phyloP scores from a whole-genome alignment of 768 basidiomycete species.

The Termitomyces sp. region DNA sequence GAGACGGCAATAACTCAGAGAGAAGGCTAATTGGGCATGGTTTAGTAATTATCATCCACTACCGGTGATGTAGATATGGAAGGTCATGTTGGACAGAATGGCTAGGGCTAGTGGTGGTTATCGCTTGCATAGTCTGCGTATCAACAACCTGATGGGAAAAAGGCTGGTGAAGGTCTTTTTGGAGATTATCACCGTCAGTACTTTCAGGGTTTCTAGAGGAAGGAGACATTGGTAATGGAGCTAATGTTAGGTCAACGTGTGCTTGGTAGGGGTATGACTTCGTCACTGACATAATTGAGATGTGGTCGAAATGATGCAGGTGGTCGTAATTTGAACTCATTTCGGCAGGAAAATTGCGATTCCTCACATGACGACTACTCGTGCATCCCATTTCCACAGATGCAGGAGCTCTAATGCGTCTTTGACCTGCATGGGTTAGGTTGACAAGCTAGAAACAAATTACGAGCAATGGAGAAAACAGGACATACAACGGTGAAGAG shows the following conservation, averaged over 20 bases:
- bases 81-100: not conserved
- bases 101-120: not conserved
- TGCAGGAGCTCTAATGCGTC: slow-evolving; percentile 64
- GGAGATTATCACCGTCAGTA: not conserved
- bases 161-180: not conserved
- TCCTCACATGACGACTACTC: slow-evolving; percentile 64
- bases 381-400: slow-evolving; percentile 57
- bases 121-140: not conserved
- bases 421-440: slow-evolving; percentile 39
- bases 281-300: too few species aligned
- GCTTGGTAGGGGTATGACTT: not conserved
- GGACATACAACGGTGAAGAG: slow-evolving; percentile 56
- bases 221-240: not conserved
- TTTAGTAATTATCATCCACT: not conserved
- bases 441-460: not conserved
- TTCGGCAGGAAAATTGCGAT: slow-evolving; percentile 38
- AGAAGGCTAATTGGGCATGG: not conserved
- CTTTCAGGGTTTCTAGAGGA: not conserved
- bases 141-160: not conserved
- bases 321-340: not conserved
- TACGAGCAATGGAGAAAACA: not conserved
- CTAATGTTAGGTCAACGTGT: not conserved
- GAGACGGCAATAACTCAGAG: too few species aligned
- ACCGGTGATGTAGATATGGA: not conserved
- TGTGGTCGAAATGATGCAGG: too few species aligned